Evolutionary conservation across 164 flowering plant species (phyloP).

Genomic region (Berberis vulgaris): DNA sequence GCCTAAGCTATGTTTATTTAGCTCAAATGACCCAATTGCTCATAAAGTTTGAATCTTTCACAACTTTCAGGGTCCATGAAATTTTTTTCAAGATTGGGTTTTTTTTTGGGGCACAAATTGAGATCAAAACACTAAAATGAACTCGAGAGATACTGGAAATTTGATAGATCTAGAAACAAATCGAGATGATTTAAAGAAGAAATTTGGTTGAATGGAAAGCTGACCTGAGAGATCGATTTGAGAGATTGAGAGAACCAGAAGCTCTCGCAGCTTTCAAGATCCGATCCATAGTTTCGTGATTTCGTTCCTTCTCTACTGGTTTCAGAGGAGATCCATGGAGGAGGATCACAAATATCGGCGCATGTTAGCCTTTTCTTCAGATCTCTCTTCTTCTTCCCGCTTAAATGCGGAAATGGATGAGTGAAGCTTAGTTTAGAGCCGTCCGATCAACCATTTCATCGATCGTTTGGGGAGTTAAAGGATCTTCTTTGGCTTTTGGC

Average conservation of each 20-base stretch:
- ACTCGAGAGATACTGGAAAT: neutral
- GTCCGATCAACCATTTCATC: too few relatives aligned
- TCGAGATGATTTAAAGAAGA: neutral
- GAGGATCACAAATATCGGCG: neutral
- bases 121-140: neutral
- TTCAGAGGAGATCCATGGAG: slow-evolving; percentile 5
- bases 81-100: too few relatives aligned
- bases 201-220: neutral
- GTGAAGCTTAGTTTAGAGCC: neutral
- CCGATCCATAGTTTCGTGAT: slow-evolving; percentile 54
- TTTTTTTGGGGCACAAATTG: too few relatives aligned
- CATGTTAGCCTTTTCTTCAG: slow-evolving; percentile 1
- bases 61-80: too few relatives aligned
- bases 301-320: neutral
- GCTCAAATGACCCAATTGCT: too few relatives aligned
- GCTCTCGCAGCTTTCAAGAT: slow-evolving; percentile 77
- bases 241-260: slow-evolving; percentile 93
- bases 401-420: neutral
- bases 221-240: slow-evolving; percentile 86
- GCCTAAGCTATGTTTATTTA: too few relatives aligned
- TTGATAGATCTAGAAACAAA: neutral
- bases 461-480: too few relatives aligned
- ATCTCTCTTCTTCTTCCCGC: slow-evolving; percentile 6
- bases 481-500: too few relatives aligned
- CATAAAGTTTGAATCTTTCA: too few relatives aligned